phyloP scores from a whole-genome alignment of 2,329 filamentous ascomycete genomes.

The Trichoderma atrobrunneum region DNA sequence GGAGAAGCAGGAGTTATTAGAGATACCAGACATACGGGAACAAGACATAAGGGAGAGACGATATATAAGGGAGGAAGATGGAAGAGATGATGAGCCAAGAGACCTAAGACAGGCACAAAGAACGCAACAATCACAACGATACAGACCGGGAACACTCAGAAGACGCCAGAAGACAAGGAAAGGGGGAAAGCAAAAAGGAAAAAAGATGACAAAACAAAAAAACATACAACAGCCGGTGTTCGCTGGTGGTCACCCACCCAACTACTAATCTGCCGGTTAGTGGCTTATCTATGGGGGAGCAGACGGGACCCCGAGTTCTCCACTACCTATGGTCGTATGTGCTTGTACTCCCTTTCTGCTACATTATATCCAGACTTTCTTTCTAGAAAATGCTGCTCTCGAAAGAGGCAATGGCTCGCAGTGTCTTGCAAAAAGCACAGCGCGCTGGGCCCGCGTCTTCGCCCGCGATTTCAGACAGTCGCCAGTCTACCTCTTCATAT shows the following conservation, averaged over 20 bases:
- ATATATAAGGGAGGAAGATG: no score
- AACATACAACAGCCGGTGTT: constrained; percentile 18
- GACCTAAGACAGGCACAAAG: no score
- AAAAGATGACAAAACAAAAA: no score
- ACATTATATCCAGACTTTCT: not conserved
- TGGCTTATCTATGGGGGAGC: constrained; percentile 18
- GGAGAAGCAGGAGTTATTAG: not conserved
- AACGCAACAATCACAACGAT: no score
- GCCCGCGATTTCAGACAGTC: not conserved
- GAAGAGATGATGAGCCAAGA: no score
- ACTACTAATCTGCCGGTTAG: constrained; percentile 19
- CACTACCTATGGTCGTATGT: constrained; percentile 19
- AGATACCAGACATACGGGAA: not conserved
- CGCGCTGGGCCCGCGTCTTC: not conserved
- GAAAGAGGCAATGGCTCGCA: not conserved
- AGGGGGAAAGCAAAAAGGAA: no score
- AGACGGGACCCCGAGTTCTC: constrained; percentile 16
- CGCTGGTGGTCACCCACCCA: constrained; percentile 18
- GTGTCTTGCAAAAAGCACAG: not conserved
- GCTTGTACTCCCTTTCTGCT: not conserved
- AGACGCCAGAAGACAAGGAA: no score
- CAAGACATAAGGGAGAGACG: not conserved
- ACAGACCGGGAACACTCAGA: no score
- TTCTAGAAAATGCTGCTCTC: not conserved
- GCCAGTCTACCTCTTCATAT: not conserved